These are phyloP conservation scores for Asclepias syriaca DNA, from an alignment of 257 asterid genomes.

Conservation along the genomic window DNA sequence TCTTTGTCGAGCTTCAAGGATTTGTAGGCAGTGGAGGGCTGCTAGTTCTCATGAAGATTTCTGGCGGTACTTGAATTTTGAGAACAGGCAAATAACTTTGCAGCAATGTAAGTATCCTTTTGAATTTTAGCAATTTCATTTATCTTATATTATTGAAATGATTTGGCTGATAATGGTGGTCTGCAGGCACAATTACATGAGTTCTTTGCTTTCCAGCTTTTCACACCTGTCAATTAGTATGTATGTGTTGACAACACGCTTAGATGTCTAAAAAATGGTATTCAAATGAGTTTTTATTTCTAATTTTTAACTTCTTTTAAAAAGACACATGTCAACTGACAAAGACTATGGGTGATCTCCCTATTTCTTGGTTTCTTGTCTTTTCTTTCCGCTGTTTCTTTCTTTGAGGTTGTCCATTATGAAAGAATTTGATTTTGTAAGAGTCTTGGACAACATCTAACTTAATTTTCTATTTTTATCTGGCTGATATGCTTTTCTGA, in stretches of 20 bases:
- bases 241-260: not conserved
- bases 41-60: constrained; percentile 97
- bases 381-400: not conserved
- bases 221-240: not conserved
- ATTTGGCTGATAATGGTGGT: not conserved
- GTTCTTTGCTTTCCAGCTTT: not conserved
- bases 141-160: not conserved
- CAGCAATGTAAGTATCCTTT: constrained; percentile 64
- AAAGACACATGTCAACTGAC: not conserved
- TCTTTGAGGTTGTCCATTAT: not conserved
- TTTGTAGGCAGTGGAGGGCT: constrained; percentile 94
- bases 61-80: constrained; percentile 90
- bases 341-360: not conserved
- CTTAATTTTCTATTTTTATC: not conserved
- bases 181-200: not conserved
- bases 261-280: not conserved
- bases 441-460: not conserved
- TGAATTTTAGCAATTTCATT: not conserved
- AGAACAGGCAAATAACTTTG: constrained; percentile 55
- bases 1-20: constrained; percentile 91
- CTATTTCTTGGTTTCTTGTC: not conserved
- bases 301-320: not conserved
- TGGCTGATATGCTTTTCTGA: not conserved
- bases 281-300: not conserved
- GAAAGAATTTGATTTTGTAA: not conserved